Conservation (phyloP, 176 grass and related monocot genomes). For the Aechmea fasciata region DNA sequence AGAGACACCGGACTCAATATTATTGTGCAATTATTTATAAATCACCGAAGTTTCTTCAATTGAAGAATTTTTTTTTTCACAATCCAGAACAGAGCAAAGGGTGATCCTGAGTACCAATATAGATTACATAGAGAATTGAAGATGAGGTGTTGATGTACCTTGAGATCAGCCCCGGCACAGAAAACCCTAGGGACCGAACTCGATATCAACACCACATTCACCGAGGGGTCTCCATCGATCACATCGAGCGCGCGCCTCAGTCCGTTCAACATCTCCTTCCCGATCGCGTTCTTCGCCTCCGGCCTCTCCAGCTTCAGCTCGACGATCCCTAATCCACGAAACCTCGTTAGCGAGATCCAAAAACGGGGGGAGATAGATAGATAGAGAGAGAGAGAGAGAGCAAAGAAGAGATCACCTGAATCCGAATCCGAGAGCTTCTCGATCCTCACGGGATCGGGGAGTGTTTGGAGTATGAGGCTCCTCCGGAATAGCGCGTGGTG, state of each 20-base stretch:
- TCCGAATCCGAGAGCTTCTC: slow-evolving; percentile 39
- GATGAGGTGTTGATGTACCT: slow-evolving; percentile 26
- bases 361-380: slow-evolving; percentile 13
- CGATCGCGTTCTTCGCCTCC: slow-evolving; percentile 77
- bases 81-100: too few relatives aligned
- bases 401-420: slow-evolving; percentile 23
- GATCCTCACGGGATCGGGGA: slow-evolving; percentile 31
- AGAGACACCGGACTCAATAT: too few relatives aligned
- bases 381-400: neutral
- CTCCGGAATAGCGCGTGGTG: slow-evolving; percentile 14
- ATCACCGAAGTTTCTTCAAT: too few relatives aligned
- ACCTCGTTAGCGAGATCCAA: neutral
- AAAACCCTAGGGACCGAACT: slow-evolving; percentile 66
- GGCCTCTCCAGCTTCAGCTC: slow-evolving; percentile 53
- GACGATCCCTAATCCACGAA: slow-evolving; percentile 46
- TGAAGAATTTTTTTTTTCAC: too few relatives aligned
- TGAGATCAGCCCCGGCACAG: slow-evolving; percentile 79
- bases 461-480: slow-evolving; percentile 34
- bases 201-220: slow-evolving; percentile 69
- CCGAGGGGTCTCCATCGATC: slow-evolving; percentile 34
- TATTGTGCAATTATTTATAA: too few relatives aligned
- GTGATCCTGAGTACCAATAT: too few relatives aligned
- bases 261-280: slow-evolving; percentile 49
- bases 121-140: neutral
- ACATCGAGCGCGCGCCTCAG: slow-evolving; percentile 30